Evolutionary conservation across 257 asterid genomes (phyloP).

Genomic region (Datura wrightii): DNA sequence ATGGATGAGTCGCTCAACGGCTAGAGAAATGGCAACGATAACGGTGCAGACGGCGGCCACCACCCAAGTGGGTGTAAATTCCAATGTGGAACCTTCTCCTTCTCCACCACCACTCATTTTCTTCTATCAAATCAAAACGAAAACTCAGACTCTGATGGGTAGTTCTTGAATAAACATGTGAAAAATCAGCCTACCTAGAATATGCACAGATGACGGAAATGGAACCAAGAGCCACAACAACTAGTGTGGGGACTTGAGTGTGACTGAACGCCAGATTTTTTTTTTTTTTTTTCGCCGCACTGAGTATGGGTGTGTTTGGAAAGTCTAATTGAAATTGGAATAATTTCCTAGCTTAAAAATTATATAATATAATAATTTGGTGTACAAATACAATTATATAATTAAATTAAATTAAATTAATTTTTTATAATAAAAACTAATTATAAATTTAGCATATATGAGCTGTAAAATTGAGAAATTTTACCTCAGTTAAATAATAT

Average conservation of each 20-base stretch:
- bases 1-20: constrained; percentile 70
- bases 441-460: no score
- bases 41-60: constrained; percentile 82
- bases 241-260: constrained; percentile 5
- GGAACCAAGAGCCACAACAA: not conserved
- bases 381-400: no score
- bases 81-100: constrained; percentile 62
- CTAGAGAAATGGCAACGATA: constrained; percentile 78
- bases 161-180: not conserved
- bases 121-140: not conserved
- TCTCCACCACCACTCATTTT: constrained; percentile 71
- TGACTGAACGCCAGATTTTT: not conserved
- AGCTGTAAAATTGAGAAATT: no score
- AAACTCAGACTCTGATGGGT: not conserved
- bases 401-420: no score
- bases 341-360: no score
- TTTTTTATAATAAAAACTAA: no score
- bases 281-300: not conserved
- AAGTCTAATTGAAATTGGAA: no score
- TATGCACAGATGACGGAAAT: not conserved
- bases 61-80: constrained; percentile 91
- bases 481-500: no score
- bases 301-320: no score
- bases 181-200: not conserved
- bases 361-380: no score